phyloP scores from a whole-genome alignment of 2,329 filamentous ascomycete genomes.

The Orbilia oligospora region DNA sequence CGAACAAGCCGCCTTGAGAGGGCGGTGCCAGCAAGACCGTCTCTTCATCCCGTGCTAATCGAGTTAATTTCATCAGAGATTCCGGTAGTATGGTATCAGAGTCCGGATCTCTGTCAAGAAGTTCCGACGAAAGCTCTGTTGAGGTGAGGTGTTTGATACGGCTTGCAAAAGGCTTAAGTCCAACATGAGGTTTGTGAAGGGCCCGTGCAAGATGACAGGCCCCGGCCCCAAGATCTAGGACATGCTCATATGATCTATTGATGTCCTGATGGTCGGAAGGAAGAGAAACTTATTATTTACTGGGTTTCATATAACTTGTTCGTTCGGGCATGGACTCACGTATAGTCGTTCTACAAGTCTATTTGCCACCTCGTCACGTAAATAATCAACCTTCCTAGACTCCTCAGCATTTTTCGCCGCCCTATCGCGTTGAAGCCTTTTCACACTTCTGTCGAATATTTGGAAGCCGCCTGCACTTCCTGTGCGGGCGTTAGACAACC shows the following conservation, averaged over 20 bases:
- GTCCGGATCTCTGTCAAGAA: slow-evolving; percentile 82
- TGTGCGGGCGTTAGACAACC: background rate
- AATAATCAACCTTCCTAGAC: slow-evolving; percentile 87
- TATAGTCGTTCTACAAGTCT: slow-evolving; percentile 88
- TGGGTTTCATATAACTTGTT: too few relatives aligned
- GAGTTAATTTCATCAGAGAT: slow-evolving; percentile 78
- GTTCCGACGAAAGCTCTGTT: slow-evolving; percentile 81
- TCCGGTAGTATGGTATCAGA: slow-evolving; percentile 75
- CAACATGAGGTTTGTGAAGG: slow-evolving; percentile 76
- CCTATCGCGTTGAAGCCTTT: slow-evolving; percentile 92
- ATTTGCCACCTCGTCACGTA: slow-evolving; percentile 90
- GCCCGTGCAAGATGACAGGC: slow-evolving; percentile 93
- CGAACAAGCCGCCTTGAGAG: slow-evolving; percentile 72
- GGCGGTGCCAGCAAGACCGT: slow-evolving; percentile 69
- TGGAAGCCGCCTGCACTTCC: slow-evolving; percentile 73
- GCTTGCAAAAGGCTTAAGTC: slow-evolving; percentile 76
- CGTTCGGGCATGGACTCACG: slow-evolving; percentile 68
- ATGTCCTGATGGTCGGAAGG: slow-evolving; percentile 77
- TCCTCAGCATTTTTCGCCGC: slow-evolving; percentile 78
- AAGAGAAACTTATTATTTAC: background rate
- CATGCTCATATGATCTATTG: slow-evolving; percentile 85
- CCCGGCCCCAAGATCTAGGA: slow-evolving; percentile 94
- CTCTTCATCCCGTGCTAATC: slow-evolving; percentile 80
- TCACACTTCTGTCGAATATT: slow-evolving; percentile 89
- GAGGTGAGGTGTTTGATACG: slow-evolving; percentile 83